phyloP scores from a whole-genome alignment of 371 early-diverging fungal species.

The Globomyces sp. region DNA sequence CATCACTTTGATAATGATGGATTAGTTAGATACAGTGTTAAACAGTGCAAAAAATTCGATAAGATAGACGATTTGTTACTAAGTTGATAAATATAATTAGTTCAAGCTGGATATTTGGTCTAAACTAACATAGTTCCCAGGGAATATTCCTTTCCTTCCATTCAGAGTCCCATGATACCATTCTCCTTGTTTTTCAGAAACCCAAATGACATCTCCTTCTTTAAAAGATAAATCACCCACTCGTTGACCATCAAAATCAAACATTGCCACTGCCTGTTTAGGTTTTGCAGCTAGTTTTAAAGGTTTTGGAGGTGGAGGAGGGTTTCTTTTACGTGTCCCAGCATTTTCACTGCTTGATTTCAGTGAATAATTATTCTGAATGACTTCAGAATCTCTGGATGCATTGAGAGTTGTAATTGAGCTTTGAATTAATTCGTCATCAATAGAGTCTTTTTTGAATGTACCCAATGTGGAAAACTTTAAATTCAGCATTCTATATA shows the following conservation, averaged over 20 bases:
- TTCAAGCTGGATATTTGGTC: too few relatives aligned
- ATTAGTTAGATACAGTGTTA: too few relatives aligned
- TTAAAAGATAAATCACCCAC: constrained; percentile 42
- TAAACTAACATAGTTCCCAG: constrained; percentile 39
- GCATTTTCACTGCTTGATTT: not conserved
- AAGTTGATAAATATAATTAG: too few relatives aligned
- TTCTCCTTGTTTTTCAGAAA: constrained; percentile 33
- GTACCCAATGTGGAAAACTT: constrained; percentile 28
- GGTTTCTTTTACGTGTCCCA: not conserved
- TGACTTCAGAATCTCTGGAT: not conserved
- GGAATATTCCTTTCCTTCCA: constrained; percentile 39
- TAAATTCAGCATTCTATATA: constrained; percentile 58
- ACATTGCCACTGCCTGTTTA: constrained; percentile 43
- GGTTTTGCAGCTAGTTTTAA: not conserved
- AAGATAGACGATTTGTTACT: too few relatives aligned
- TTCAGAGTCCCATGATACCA: constrained; percentile 45
- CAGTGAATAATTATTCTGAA: constrained; percentile 6
- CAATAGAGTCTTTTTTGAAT: not conserved
- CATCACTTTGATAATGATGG: too few relatives aligned
- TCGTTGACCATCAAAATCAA: constrained; percentile 41
- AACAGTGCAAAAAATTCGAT: too few relatives aligned
- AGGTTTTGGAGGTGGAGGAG: not conserved
- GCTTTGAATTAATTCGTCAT: constrained; percentile 3
- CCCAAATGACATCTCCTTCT: constrained; percentile 43
- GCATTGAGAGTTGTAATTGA: constrained; percentile 4